phyloP scores from a whole-genome alignment of 1,284 basidiomycete species.

The Mycosarcoma mackinlayi region DNA sequence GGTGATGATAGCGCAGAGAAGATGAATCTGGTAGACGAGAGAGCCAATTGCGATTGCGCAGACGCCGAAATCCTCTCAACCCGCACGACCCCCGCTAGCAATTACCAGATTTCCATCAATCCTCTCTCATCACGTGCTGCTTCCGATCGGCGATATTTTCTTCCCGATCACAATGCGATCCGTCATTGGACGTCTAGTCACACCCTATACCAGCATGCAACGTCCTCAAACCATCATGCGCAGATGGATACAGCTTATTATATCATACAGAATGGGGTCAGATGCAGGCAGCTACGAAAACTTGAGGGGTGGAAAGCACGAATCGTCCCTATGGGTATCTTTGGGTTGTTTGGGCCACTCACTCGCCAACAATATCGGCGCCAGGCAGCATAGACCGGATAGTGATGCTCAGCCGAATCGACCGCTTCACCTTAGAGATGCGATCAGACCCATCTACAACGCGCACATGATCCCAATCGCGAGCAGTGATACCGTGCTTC shows the following conservation, averaged over 20 bases:
- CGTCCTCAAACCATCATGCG: too few species aligned
- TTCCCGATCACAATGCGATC: too few species aligned
- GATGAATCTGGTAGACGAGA: background rate
- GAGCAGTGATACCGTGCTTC: constrained; percentile 69
- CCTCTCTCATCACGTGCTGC: too few species aligned
- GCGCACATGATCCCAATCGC: constrained; percentile 27
- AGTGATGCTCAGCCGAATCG: constrained; percentile 52
- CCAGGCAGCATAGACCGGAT: constrained; percentile 53
- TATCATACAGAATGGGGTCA: too few species aligned
- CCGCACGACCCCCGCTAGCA: constrained; percentile 10
- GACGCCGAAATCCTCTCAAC: background rate
- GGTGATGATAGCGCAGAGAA: background rate
- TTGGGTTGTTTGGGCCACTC: background rate
- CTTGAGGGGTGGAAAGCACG: too few species aligned
- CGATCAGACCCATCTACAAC: background rate
- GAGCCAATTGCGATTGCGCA: too few species aligned
- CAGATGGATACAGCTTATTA: too few species aligned
- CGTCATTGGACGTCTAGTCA: too few species aligned
- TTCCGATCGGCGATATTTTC: too few species aligned
- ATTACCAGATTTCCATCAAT: too few species aligned
- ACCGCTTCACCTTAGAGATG: constrained; percentile 15
- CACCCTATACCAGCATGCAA: too few species aligned
- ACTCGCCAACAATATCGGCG: constrained; percentile 47
- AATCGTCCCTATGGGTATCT: background rate
- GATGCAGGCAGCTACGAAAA: too few species aligned